Conservation (phyloP, 345 rosid species). For the Gossypium bickii region DNA sequence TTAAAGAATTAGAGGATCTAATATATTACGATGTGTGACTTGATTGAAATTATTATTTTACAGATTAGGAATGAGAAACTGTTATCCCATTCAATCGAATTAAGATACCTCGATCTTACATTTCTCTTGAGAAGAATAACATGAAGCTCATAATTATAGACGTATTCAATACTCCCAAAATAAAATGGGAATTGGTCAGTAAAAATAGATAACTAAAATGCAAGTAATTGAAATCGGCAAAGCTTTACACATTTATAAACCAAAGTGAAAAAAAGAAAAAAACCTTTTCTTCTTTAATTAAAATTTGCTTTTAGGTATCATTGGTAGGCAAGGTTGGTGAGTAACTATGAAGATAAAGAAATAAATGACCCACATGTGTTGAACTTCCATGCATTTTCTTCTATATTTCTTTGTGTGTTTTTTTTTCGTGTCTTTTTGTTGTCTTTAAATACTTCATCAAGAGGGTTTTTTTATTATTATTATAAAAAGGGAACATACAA, state of each 20-base stretch:
- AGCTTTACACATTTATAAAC: background rate
- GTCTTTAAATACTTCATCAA: background rate
- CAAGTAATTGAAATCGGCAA: background rate
- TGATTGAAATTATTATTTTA: too few relatives aligned
- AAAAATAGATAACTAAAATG: background rate
- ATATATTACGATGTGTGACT: accelerated
- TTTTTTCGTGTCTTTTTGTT: background rate
- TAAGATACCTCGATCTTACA: background rate
- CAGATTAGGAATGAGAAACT: background rate
- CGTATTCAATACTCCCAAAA: too few relatives aligned
- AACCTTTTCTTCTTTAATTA: background rate
- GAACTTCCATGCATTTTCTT: background rate
- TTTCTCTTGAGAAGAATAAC: background rate
- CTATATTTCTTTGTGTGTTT: background rate
- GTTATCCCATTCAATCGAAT: background rate
- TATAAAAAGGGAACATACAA: background rate
- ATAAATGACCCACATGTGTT: slow-evolving; percentile 13
- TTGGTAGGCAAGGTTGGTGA: slow-evolving; percentile 16
- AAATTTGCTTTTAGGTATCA: background rate
- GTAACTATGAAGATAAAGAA: slow-evolving; percentile 1
- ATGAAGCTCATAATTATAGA: background rate
- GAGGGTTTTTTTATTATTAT: background rate
- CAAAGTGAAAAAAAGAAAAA: background rate
- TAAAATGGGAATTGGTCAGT: too few relatives aligned
- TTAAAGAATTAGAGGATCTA: too few relatives aligned